Evolutionary conservation across 1,284 basidiomycete genomes (phyloP).

Genomic region (Leccinum fuscescens): DNA sequence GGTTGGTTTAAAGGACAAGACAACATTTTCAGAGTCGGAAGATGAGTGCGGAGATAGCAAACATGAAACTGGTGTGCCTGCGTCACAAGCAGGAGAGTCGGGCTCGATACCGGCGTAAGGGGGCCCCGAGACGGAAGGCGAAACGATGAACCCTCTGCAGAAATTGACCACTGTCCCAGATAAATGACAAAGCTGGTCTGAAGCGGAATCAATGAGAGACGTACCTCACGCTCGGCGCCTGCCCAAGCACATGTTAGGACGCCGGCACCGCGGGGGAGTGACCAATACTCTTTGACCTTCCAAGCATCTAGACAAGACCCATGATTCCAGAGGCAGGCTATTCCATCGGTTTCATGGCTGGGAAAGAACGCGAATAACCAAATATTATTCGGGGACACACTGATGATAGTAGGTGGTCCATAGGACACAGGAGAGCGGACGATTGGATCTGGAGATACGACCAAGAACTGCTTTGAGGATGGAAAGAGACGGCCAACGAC

Average conservation of each 20-base stretch:
- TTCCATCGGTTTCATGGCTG: conserved; percentile 49
- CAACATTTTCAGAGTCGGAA: conserved; percentile 41
- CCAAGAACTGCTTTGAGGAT: conserved; percentile 58
- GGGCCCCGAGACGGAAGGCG: conserved; percentile 58
- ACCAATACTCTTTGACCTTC: conserved; percentile 59
- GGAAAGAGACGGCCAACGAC: conserved; percentile 67
- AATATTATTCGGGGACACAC: conserved; percentile 53
- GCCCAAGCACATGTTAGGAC: conserved; percentile 65
- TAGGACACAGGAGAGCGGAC: conserved; percentile 46
- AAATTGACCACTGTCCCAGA: conserved; percentile 47
- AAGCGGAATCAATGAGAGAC: background rate
- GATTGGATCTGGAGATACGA: conserved; percentile 54
- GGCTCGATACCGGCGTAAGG: conserved; percentile 44
- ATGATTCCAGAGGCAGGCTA: conserved; percentile 65
- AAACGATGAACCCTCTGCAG: conserved; percentile 38
- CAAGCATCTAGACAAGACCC: conserved; percentile 58
- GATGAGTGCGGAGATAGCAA: conserved; percentile 47
- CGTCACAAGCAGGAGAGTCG: conserved; percentile 55
- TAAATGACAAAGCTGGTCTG: background rate
- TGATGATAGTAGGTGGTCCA: conserved; percentile 61
- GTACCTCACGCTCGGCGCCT: conserved; percentile 56
- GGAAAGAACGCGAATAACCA: conserved; percentile 78
- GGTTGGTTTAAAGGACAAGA: conserved; percentile 47
- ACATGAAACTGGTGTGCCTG: conserved; percentile 52
- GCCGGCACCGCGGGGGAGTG: conserved; percentile 48